A percentile compares a stretch with the other conserved stretches of the same genome.
Conservation (phyloP, 1,139 yeast species). For the Pichia sp. region DNA sequence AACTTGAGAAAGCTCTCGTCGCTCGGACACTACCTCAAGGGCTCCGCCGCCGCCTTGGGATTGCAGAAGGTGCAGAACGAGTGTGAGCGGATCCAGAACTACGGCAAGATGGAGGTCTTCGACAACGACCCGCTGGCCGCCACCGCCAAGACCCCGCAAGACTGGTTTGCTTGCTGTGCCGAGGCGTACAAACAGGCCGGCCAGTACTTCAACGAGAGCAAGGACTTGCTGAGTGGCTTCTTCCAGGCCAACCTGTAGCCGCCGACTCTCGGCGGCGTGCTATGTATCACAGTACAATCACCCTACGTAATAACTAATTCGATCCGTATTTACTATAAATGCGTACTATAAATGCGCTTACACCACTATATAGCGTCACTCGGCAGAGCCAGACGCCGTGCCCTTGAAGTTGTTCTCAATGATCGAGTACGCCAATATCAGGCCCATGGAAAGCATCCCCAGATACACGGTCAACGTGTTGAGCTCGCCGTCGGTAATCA, state of each 20-base stretch:
- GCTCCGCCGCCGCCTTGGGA: constrained; percentile 94
- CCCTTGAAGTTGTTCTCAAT: constrained; percentile 41
- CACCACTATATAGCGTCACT: not conserved
- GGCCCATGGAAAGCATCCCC: constrained; percentile 66
- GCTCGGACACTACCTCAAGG: constrained; percentile 89
- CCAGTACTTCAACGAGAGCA: constrained; percentile 53
- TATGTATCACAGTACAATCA: too few species aligned
- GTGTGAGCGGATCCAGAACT: constrained; percentile 90
- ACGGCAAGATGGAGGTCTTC: constrained; percentile 55
- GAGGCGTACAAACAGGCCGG: constrained; percentile 58
- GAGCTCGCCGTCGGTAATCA: constrained; percentile 81
- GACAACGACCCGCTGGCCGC: constrained; percentile 37
- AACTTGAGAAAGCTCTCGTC: constrained; percentile 62
- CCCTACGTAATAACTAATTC: too few species aligned
- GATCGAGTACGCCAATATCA: constrained; percentile 56
- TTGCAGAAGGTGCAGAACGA: constrained; percentile 73
- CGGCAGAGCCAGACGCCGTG: not conserved
- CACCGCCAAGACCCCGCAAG: constrained; percentile 27
- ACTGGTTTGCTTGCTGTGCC: constrained; percentile 46
- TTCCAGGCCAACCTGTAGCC: constrained; percentile 38
- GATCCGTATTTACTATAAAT: too few species aligned
- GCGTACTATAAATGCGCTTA: too few species aligned
- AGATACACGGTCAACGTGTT: constrained; percentile 55
- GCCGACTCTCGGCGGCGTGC: not conserved
- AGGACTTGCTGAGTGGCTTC: constrained; percentile 52